Percentiles rank a stretch among this genome's conserved stretches.
These are phyloP conservation scores for Cryptosporidium canis DNA, from an alignment of 169 alveolate species.

Conservation along the genomic window DNA sequence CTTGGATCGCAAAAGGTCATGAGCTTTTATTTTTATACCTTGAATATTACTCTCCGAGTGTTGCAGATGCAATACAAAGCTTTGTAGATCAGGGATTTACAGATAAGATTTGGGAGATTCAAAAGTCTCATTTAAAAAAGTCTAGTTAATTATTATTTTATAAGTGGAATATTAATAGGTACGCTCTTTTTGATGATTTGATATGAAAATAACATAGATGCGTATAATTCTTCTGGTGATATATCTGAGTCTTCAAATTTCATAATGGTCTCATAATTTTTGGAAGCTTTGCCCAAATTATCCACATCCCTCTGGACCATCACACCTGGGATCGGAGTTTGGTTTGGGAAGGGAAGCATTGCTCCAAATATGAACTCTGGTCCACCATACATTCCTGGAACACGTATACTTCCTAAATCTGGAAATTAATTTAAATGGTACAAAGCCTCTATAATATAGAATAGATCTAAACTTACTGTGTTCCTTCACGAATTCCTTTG, in stretches of 20 bases:
- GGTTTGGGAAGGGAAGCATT: constrained; percentile 64
- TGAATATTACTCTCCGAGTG: constrained; percentile 32
- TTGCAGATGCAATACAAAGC: constrained; percentile 7
- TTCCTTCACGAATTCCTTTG: constrained; percentile 29
- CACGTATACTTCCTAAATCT: constrained; percentile 67
- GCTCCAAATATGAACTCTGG: constrained; percentile 71
- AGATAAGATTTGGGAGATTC: constrained; percentile 42
- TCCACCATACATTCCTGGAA: constrained; percentile 73
- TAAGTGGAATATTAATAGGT: constrained; percentile 59
- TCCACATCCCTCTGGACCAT: constrained; percentile 25
- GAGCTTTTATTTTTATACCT: constrained; percentile 39
- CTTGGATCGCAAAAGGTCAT: constrained; percentile 47
- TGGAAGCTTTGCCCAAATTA: not conserved
- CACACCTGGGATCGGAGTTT: constrained; percentile 65
- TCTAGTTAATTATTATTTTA: constrained; percentile 12
- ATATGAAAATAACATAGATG: constrained; percentile 21
- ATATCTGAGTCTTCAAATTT: constrained; percentile 7
- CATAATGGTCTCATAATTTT: constrained; percentile 3
- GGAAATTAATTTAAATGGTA: not conserved
- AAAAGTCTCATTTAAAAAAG: constrained; percentile 39
- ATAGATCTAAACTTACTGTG: constrained; percentile 42
- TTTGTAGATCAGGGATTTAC: constrained; percentile 4
- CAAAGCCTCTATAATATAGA: not conserved
- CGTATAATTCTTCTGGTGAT: constrained; percentile 65
- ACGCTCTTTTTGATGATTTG: constrained; percentile 12